These are phyloP conservation scores for Russula ochroleuca DNA, from an alignment of 768 basidiomycete genomes.

Conservation along the genomic window DNA sequence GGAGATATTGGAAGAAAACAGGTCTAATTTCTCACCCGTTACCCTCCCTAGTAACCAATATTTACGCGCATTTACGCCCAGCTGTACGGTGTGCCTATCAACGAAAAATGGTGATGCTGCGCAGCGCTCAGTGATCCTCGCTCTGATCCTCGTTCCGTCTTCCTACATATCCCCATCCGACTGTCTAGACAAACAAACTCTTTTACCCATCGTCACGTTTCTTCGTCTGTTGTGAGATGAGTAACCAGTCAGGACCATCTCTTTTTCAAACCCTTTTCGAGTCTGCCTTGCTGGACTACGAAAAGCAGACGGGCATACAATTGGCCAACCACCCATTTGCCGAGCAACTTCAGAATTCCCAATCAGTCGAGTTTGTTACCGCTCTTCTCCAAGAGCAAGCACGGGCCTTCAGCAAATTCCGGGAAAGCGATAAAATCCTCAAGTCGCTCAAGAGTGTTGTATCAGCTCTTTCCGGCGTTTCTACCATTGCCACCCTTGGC, in stretches of 20 bases:
- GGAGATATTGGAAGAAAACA: no score
- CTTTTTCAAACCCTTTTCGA: not conserved
- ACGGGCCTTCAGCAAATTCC: not conserved
- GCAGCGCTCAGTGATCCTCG: no score
- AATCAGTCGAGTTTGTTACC: not conserved
- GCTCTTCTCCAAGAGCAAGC: not conserved
- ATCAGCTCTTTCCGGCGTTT: not conserved
- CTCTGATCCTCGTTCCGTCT: no score
- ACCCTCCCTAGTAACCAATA: no score
- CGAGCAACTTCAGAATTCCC: not conserved
- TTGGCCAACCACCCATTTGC: not conserved
- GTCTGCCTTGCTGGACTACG: not conserved
- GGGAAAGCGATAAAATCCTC: not conserved
- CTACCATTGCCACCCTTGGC: not conserved
- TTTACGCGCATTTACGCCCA: no score
- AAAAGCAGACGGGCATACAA: not conserved
- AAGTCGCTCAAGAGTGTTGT: not conserved
- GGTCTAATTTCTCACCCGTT: no score
- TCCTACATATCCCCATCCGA: no score
- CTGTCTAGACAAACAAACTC: no score
- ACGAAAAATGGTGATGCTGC: no score
- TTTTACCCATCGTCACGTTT: no score
- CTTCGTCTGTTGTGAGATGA: not conserved
- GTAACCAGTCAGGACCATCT: not conserved
- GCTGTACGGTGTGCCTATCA: no score